Evolutionary conservation across 495 filamentous ascomycete species (phyloP).

Genomic region (Parmelia sp.): DNA sequence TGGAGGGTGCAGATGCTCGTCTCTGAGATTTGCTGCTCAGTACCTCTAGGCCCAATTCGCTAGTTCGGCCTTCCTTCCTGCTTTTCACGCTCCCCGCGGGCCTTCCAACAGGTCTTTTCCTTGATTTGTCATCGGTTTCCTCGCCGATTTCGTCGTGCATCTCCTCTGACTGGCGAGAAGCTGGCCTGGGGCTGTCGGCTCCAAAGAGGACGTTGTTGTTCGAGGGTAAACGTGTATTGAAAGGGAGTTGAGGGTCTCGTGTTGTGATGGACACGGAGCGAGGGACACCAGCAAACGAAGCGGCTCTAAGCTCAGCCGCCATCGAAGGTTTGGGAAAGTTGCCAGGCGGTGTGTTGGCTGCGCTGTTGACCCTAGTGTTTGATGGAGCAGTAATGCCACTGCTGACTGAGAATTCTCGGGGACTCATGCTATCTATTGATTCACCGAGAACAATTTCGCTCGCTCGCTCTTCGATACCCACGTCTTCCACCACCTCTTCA

Average conservation of each 20-base stretch:
- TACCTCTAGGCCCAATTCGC: slow-evolving; percentile 10
- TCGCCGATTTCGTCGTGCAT: slow-evolving; percentile 8
- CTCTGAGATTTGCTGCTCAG: slow-evolving; percentile 16
- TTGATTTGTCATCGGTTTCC: slow-evolving; percentile 26
- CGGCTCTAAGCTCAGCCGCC: slow-evolving; percentile 33
- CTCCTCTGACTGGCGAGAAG: slow-evolving; percentile 4
- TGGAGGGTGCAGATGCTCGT: slow-evolving; percentile 15
- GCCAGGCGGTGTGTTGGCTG: slow-evolving; percentile 29
- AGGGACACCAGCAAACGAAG: slow-evolving; percentile 27
- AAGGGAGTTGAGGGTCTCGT: slow-evolving; percentile 25
- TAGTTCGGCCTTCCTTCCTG: slow-evolving; percentile 36
- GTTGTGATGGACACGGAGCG: slow-evolving; percentile 22
- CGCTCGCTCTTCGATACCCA: slow-evolving; percentile 34
- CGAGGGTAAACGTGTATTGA: slow-evolving; percentile 33
- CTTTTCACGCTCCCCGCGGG: slow-evolving; percentile 30
- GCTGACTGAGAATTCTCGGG: slow-evolving; percentile 33
- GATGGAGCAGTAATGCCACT: slow-evolving; percentile 37
- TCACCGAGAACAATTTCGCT: slow-evolving; percentile 32
- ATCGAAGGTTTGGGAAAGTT: slow-evolving; percentile 34
- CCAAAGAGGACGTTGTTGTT: slow-evolving; percentile 28
- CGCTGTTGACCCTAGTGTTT: slow-evolving; percentile 34
- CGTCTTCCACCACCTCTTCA: slow-evolving; percentile 1
- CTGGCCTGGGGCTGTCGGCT: slow-evolving; percentile 16
- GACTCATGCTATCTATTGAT: slow-evolving; percentile 37
- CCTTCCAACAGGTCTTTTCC: slow-evolving; percentile 34